These are phyloP conservation scores for Claviceps sp. DNA, from an alignment of 2,329 filamentous ascomycete species.

Conservation along the genomic window DNA sequence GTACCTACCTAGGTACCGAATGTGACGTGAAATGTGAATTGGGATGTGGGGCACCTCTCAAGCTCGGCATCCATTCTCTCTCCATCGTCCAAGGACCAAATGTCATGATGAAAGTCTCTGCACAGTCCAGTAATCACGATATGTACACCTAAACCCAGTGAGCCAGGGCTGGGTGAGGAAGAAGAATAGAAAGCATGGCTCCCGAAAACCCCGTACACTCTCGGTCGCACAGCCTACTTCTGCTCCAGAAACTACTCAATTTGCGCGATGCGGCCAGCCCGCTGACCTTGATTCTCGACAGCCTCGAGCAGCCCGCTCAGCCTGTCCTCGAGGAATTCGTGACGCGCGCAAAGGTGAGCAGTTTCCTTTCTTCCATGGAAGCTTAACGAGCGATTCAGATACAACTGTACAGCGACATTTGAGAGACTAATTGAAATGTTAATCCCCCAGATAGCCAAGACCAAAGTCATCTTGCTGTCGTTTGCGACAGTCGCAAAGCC, in stretches of 20 bases:
- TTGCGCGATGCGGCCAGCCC: conserved; percentile 70
- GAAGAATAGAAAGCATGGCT: conserved; percentile 30
- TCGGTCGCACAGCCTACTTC: conserved; percentile 69
- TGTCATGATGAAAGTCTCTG: background rate
- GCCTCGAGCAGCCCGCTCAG: conserved; percentile 64
- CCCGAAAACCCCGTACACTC: conserved; percentile 49
- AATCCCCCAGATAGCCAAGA: conserved; percentile 38
- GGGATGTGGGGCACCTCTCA: background rate
- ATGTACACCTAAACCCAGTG: background rate
- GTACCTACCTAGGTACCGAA: background rate
- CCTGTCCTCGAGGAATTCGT: conserved; percentile 63
- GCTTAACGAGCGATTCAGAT: too few species aligned
- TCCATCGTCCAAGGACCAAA: background rate
- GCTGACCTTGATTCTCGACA: conserved; percentile 76
- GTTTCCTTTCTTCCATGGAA: background rate
- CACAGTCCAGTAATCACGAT: background rate
- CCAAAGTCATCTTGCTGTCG: conserved; percentile 62
- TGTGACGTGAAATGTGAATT: background rate
- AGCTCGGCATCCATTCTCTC: background rate
- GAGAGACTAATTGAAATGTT: background rate
- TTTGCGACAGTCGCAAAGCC: conserved; percentile 60
- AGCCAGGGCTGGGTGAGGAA: background rate
- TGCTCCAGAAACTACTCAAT: conserved; percentile 72
- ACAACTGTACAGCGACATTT: too few species aligned
- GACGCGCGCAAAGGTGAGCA: conserved; percentile 52